phyloP scores from a whole-genome alignment of 345 rosid genomes.

The Euphorbia pulcherrima region DNA sequence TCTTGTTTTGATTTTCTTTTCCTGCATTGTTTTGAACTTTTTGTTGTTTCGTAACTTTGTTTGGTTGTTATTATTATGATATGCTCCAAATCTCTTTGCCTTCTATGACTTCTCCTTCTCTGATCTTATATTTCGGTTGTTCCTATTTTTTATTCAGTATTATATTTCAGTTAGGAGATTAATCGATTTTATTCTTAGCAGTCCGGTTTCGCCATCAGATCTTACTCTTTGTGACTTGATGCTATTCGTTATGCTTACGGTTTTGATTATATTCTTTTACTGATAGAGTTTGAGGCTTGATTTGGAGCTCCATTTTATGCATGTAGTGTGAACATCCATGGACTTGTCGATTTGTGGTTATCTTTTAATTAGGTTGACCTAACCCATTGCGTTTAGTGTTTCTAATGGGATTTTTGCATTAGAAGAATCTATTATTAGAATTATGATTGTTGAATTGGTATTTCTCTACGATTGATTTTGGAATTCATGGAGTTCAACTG shows the following conservation, averaged over 20 bases:
- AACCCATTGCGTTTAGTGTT: neutral
- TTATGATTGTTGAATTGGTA: neutral
- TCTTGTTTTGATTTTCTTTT: too few species aligned
- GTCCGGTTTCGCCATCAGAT: neutral
- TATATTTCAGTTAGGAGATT: neutral
- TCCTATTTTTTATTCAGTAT: neutral
- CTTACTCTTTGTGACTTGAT: neutral
- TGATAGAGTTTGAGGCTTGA: too few species aligned
- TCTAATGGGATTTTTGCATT: neutral
- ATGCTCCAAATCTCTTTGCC: neutral
- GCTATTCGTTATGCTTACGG: too few species aligned
- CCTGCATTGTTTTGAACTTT: too few species aligned
- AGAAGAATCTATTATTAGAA: neutral
- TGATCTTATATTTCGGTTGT: neutral
- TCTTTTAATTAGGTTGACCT: neutral
- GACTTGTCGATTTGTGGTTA: neutral
- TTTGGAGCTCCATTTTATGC: neutral
- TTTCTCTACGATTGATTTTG: neutral
- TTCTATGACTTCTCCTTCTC: too few species aligned
- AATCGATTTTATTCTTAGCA: neutral
- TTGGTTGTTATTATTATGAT: too few species aligned
- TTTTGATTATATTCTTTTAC: too few species aligned
- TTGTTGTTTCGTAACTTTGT: too few species aligned
- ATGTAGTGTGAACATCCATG: neutral
- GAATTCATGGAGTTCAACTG: slow-evolving; percentile 54